Evolutionary conservation across 805 yeast genomes (phyloP).

Genomic region (Candida nitratophila): DNA sequence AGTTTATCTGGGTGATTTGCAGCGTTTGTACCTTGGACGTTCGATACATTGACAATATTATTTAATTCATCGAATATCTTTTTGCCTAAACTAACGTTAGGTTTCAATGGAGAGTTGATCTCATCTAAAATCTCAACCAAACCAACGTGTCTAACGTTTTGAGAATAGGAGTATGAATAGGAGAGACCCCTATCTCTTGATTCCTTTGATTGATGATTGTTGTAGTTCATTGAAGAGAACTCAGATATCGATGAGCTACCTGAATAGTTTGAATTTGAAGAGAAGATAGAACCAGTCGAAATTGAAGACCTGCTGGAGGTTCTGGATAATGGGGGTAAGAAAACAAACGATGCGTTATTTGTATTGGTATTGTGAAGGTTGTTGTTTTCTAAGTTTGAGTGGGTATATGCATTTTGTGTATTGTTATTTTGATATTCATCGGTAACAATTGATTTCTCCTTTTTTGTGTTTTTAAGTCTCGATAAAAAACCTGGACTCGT

Average conservation of each 20-base stretch:
- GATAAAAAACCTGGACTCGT: conserved; percentile 8
- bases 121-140: background rate
- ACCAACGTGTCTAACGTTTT: background rate
- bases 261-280: background rate
- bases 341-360: no score
- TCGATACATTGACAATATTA: conserved; percentile 7
- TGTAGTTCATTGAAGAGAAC: background rate
- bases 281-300: background rate
- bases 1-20: conserved; percentile 28
- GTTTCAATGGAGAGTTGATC: background rate
- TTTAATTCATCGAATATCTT: conserved; percentile 19
- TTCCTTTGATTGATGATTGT: background rate
- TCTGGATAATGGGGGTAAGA: conserved; percentile 2
- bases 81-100: conserved; percentile 13
- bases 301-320: conserved; percentile 1
- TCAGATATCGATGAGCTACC: conserved; percentile 1
- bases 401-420: background rate
- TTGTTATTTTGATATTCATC: no score
- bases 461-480: conserved; percentile 3
- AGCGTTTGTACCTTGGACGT: conserved; percentile 1
- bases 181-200: background rate
- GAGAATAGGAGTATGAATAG: background rate
- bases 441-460: background rate
- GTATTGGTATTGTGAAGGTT: background rate
- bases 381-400: background rate